Percentiles rank a stretch among this genome's conserved stretches.
phyloP scores from a whole-genome alignment of 2,329 filamentous ascomycete species.

The Myriosclerotinia duriaeana region DNA sequence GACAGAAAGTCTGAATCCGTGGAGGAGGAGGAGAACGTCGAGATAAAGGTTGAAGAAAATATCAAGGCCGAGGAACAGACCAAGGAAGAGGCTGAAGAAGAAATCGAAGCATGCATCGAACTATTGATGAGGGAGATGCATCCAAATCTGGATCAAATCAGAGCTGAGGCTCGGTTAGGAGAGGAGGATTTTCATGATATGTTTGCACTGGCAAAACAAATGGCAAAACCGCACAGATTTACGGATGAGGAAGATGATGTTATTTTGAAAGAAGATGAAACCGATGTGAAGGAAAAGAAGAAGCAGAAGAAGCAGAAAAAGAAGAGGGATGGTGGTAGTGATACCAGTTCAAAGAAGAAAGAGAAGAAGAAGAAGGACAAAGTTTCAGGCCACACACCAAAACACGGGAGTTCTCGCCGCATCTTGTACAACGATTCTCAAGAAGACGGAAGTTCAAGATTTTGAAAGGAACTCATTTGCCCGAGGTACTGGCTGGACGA shows the following conservation, averaged over 20 bases:
- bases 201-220: not conserved
- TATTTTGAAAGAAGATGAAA: not conserved
- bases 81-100: not conserved
- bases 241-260: too few species aligned
- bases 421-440: not conserved
- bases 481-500: not conserved
- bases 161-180: not conserved
- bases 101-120: not conserved
- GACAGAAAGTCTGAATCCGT: not conserved
- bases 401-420: not conserved
- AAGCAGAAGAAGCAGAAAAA: too few species aligned
- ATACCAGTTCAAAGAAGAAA: too few species aligned
- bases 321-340: too few species aligned
- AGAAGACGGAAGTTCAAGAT: not conserved
- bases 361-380: not conserved
- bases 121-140: constrained; percentile 4
- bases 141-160: constrained; percentile 2
- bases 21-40: not conserved
- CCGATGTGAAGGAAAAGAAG: not conserved
- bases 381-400: not conserved
- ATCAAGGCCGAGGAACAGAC: not conserved
- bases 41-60: too few species aligned
- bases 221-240: not conserved
- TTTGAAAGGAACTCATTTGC: not conserved
- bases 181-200: not conserved